Conservation (phyloP, 495 filamentous ascomycete species). For the Penicillium fimorum region DNA sequence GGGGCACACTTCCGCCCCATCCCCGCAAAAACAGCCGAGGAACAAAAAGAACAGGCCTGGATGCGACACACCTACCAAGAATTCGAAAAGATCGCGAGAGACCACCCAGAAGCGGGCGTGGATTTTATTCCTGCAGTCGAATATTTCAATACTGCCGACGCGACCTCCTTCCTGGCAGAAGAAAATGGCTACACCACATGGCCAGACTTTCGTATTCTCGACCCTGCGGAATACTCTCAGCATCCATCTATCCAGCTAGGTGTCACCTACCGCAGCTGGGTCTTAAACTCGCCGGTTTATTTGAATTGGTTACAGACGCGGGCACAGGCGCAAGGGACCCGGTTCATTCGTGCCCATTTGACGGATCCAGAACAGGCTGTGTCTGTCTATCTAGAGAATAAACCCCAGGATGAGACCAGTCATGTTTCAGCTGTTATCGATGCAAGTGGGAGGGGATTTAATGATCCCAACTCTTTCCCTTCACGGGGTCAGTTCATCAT, state of each 20-base stretch:
- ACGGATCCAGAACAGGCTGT: slow-evolving; percentile 10
- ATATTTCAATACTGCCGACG: slow-evolving; percentile 17
- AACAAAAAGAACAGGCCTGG: slow-evolving; percentile 5
- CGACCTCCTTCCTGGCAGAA: slow-evolving; percentile 6
- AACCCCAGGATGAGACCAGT: background rate
- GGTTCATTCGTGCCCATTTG: slow-evolving; percentile 11
- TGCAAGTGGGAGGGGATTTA: slow-evolving; percentile 45
- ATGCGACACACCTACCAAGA: slow-evolving; percentile 19
- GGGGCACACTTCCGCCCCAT: slow-evolving; percentile 51
- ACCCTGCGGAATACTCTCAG: background rate
- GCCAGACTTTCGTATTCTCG: slow-evolving; percentile 14
- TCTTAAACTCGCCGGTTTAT: slow-evolving; percentile 20
- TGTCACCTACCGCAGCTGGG: slow-evolving; percentile 18
- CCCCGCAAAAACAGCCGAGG: slow-evolving; percentile 21
- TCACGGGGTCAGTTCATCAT: slow-evolving; percentile 16
- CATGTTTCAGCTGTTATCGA: slow-evolving; percentile 43
- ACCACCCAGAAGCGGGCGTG: slow-evolving; percentile 14
- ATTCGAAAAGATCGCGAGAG: slow-evolving; percentile 5
- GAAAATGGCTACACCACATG: slow-evolving; percentile 18
- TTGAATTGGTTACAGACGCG: slow-evolving; percentile 13
- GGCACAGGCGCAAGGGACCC: slow-evolving; percentile 9
- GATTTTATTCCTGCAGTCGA: slow-evolving; percentile 13
- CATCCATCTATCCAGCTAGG: slow-evolving; percentile 11
- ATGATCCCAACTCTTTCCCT: slow-evolving; percentile 17
- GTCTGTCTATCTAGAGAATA: background rate